Percentiles rank a stretch among this genome's conserved stretches.
These are phyloP conservation scores for Cucurbita ficifolia DNA, from an alignment of 306 rosid species.

Conservation along the genomic window DNA sequence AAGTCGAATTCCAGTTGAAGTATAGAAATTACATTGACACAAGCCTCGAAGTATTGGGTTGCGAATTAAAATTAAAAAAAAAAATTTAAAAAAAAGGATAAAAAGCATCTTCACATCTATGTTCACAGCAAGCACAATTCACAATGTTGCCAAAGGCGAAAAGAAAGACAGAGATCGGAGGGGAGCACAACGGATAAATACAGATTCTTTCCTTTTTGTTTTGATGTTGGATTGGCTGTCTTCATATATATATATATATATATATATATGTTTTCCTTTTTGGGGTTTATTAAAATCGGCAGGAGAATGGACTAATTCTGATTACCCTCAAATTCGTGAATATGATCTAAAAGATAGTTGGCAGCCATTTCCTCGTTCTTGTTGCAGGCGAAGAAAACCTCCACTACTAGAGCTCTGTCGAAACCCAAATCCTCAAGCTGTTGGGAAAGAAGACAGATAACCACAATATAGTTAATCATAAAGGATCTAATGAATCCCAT, in stretches of 20 bases:
- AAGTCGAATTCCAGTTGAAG: no score
- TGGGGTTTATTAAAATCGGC: background rate
- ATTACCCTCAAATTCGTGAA: slow-evolving; percentile 66
- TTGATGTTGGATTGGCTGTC: background rate
- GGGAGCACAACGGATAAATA: background rate
- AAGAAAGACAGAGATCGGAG: background rate
- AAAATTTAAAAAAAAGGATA: background rate
- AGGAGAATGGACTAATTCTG: slow-evolving; percentile 9
- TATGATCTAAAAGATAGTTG: slow-evolving; percentile 83
- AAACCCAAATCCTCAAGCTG: slow-evolving; percentile 97
- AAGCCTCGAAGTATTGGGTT: background rate
- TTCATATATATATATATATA: no score
- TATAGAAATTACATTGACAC: no score
- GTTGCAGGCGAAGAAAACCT: slow-evolving; percentile 84
- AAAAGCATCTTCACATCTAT: slow-evolving; percentile 1
- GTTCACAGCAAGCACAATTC: slow-evolving; percentile 5
- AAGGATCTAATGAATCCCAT: no score
- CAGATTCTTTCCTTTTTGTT: background rate
- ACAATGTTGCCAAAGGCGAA: background rate
- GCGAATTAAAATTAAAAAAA: background rate
- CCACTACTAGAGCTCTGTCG: slow-evolving; percentile 65
- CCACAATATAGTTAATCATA: background rate
- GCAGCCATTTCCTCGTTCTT: slow-evolving; percentile 90
- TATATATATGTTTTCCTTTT: background rate
- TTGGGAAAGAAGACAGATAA: background rate